Base-by-base conservation (phyloP, 2,329 filamentous ascomycete species). In the Alternaria solani region DNA sequence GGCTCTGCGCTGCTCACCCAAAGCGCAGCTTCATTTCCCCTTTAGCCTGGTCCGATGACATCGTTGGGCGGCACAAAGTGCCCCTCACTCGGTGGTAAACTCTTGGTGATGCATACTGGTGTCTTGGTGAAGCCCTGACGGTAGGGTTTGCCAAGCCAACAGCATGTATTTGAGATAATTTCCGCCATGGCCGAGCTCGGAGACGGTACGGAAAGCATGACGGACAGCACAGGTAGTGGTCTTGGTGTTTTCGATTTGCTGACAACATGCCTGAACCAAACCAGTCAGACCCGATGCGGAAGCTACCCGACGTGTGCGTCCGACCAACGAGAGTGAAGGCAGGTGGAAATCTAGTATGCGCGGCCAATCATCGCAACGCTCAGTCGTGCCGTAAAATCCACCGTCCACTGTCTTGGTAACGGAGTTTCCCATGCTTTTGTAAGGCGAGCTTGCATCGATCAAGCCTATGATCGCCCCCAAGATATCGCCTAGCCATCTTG, bases 401-500 rank as follows among this genome's bases (percentile, higher is more conserved):
- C 49, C 54, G 44, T 49, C 39, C 51, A 43, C 44, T 14, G 52
- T 56, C 55, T 59, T 49, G 51, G 57, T 56, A 26, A 38, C 51
- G 56, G 46, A 46, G 57, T 16, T 49, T 65, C 30, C 58, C 61
- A 48, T 59, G 8, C 30, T 57, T 28, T 61, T 60, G 51, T 43
- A 51, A 36, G 48, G 42, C 34, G 20, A 62, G 43, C 55, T 62
- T 58, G 51, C 25, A 54, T 57, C 16, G 38, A 25, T 59, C 42
- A 58, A 34, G 52, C 59, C 43, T 25, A 57, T 59, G 63, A 69
- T 66, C 64, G 57, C 55, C 59, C 57, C 65, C 66, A 71, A 70
- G 68, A 64, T 69, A 74, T 73, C 69, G 70, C 70, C 71, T 63
- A 74, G 70, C 64, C 55, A 30, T 48, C 61, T 64, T 68, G 56